Percentiles rank a stretch among this genome's conserved stretches.
These are phyloP conservation scores for Sporothrix brasiliensis DNA, from an alignment of 2,329 filamentous ascomycete genomes.

Conservation along the genomic window DNA sequence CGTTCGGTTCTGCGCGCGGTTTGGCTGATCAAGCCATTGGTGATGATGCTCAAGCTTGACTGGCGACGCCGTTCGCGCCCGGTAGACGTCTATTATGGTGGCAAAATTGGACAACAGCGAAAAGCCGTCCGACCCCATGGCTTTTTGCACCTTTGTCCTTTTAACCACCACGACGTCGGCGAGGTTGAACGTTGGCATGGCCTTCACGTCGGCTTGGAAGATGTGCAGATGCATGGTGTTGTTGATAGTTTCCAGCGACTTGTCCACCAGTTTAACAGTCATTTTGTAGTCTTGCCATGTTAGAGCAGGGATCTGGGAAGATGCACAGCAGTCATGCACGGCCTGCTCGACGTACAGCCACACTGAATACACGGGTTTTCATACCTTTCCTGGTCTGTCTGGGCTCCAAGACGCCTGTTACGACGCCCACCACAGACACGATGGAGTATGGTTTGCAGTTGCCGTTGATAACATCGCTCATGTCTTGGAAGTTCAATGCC, in stretches of 20 bases:
- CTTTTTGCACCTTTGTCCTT: constrained; percentile 53
- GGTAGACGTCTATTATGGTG: constrained; percentile 53
- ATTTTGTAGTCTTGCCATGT: constrained; percentile 59
- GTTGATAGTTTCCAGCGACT: constrained; percentile 52
- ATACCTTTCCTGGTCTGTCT: background rate
- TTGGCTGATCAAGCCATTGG: background rate
- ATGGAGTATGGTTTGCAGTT: background rate
- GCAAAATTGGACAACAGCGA: constrained; percentile 51
- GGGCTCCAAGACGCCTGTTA: background rate
- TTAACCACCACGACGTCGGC: constrained; percentile 69
- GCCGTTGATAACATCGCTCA: background rate
- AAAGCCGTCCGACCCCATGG: constrained; percentile 38
- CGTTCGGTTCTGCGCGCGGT: background rate
- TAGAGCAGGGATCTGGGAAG: constrained; percentile 19
- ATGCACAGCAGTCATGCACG: background rate
- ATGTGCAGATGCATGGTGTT: constrained; percentile 57
- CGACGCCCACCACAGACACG: constrained; percentile 7
- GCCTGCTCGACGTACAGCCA: background rate
- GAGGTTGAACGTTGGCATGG: constrained; percentile 52
- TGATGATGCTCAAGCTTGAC: constrained; percentile 37
- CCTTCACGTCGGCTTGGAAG: constrained; percentile 56
- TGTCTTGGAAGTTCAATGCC: background rate
- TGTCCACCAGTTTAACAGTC: constrained; percentile 63
- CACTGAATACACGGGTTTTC: background rate
- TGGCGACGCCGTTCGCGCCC: constrained; percentile 46